Evolutionary conservation across 345 rosid genomes (phyloP).

Genomic region (Excoecaria cochinchinensis): DNA sequence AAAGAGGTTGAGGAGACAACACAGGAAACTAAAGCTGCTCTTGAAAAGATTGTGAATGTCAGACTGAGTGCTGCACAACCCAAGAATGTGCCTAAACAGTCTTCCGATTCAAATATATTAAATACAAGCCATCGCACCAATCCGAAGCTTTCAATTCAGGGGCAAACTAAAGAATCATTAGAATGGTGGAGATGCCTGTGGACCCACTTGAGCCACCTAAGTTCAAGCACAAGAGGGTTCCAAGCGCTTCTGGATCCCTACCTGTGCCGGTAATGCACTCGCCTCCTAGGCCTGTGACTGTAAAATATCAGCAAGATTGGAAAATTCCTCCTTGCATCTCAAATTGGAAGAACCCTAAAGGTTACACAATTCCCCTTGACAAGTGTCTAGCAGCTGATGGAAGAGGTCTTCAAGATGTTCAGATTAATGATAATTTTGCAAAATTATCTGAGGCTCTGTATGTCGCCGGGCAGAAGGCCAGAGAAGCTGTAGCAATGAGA

Average conservation of each 20-base stretch:
- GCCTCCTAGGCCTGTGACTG: constrained; percentile 91
- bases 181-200: constrained; percentile 96
- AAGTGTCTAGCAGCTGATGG: constrained; percentile 99
- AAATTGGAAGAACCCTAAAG: constrained; percentile 94
- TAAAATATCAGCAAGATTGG: constrained; percentile 97
- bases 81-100: constrained; percentile 76
- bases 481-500: constrained; percentile 98
- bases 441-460: constrained; percentile 58
- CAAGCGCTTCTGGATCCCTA: constrained; percentile 92
- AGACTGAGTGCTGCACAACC: constrained; percentile 96
- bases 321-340: constrained; percentile 97
- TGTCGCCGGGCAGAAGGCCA: constrained; percentile 95
- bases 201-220: constrained; percentile 98
- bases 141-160: constrained; percentile 87
- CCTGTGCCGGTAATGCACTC: constrained; percentile 99
- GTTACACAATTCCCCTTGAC: constrained; percentile 93
- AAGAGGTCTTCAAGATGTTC: constrained; percentile 89
- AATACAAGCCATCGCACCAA: constrained; percentile 89
- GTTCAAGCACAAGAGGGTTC: constrained; percentile 97
- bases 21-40: constrained; percentile 66
- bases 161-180: constrained; percentile 84
- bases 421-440: constrained; percentile 78
- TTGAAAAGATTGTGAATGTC: constrained; percentile 87
- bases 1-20: constrained; percentile 69
- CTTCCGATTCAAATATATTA: constrained; percentile 76